Evolutionary conservation across 305 asterid species (phyloP).

Genomic region (Fraxinus dipetala): DNA sequence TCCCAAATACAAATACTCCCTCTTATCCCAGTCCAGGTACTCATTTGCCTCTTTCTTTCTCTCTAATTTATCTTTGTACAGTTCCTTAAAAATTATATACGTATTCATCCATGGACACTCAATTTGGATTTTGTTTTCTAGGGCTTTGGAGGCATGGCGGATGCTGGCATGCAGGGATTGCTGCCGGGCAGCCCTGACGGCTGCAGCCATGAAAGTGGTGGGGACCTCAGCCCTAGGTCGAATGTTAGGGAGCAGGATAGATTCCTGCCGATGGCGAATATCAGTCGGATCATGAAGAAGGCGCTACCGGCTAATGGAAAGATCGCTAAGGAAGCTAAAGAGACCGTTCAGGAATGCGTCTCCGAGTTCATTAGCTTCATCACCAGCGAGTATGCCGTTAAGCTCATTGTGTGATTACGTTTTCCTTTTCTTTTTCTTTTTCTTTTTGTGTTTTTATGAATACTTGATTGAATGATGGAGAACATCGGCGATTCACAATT

Average conservation of each 20-base stretch:
- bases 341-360: conserved; percentile 84
- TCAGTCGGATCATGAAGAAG: conserved; percentile 88
- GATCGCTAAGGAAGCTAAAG: conserved; percentile 92
- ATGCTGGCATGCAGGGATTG: conserved; percentile 40
- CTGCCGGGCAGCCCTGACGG: conserved; percentile 65
- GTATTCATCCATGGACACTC: not conserved
- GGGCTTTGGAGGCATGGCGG: conserved; percentile 58
- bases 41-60: not conserved
- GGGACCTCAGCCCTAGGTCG: conserved; percentile 69
- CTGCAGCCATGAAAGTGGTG: conserved; percentile 71
- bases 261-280: conserved; percentile 80
- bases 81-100: not conserved
- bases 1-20: conserved; percentile 48
- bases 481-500: not conserved
- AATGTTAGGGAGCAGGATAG: conserved; percentile 77
- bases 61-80: not conserved
- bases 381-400: conserved; percentile 73
- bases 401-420: not conserved
- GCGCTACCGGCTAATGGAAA: conserved; percentile 79
- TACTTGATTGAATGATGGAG: not conserved
- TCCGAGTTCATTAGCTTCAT: conserved; percentile 91
- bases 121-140: conserved; percentile 33
- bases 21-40: not conserved
- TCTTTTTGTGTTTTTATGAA: not conserved
- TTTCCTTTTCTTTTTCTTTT: not conserved